Percentiles rank a stretch among this genome's conserved stretches.
These are phyloP conservation scores for Xanthoparmelia taractica DNA, from an alignment of 495 filamentous ascomycete genomes.

Conservation along the genomic window DNA sequence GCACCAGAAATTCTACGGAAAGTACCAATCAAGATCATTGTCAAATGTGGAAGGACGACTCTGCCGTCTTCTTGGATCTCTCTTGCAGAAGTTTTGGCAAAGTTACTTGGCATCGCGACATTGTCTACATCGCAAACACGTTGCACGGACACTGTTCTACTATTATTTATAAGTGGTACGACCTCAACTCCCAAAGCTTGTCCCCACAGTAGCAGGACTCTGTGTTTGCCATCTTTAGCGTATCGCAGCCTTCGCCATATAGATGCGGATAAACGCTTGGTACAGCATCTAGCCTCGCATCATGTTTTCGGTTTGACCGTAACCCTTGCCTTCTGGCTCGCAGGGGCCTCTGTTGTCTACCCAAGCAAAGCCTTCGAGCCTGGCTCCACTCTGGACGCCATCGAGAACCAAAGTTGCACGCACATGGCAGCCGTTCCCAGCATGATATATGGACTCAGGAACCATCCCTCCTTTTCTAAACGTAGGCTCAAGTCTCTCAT, in stretches of 20 bases:
- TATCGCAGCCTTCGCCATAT: slow-evolving; percentile 21
- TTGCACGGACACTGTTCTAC: slow-evolving; percentile 21
- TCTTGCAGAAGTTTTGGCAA: not conserved
- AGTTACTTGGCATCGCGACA: too few relatives aligned
- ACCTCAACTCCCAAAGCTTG: slow-evolving; percentile 38
- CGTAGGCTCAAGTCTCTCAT: slow-evolving; percentile 25
- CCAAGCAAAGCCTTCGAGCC: slow-evolving; percentile 32
- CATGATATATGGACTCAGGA: slow-evolving; percentile 31
- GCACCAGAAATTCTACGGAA: not conserved
- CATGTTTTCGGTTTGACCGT: slow-evolving; percentile 35
- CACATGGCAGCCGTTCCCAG: slow-evolving; percentile 34
- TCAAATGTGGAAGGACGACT: not conserved
- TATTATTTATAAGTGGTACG: slow-evolving; percentile 40
- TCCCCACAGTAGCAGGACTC: slow-evolving; percentile 27
- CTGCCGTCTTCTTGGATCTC: not conserved
- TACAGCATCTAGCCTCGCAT: slow-evolving; percentile 32
- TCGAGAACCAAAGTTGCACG: slow-evolving; percentile 29
- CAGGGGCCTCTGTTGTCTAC: slow-evolving; percentile 32
- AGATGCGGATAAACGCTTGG: slow-evolving; percentile 23
- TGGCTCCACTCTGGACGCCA: slow-evolving; percentile 26
- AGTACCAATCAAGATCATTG: slow-evolving; percentile 1
- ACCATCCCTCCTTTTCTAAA: slow-evolving; percentile 21
- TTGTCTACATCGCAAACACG: not conserved
- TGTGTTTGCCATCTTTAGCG: slow-evolving; percentile 24
- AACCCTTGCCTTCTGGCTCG: slow-evolving; percentile 30